Percentiles rank a stretch among this genome's conserved stretches.
Evolutionary conservation across 768 basidiomycete genomes (phyloP).

Genomic region (Pluteus cervinus): DNA sequence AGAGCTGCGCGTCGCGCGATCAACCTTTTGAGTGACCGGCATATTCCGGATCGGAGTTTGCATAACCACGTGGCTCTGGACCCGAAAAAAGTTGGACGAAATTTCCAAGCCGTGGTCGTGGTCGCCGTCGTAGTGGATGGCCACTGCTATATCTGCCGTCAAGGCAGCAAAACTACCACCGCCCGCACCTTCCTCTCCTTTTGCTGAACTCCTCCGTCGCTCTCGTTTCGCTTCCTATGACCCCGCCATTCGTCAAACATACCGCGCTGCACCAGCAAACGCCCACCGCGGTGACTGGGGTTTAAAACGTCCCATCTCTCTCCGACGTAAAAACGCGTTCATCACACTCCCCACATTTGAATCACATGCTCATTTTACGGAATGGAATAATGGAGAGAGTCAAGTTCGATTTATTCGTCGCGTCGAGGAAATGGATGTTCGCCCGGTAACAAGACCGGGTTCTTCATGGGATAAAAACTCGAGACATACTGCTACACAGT

Average conservation of each 20-base stretch:
- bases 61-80: conserved; percentile 11
- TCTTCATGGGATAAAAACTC: conserved; percentile 33
- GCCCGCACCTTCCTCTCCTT: conserved; percentile 63
- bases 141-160: conserved; percentile 11
- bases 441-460: conserved; percentile 19
- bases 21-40: conserved; percentile 12
- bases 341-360: conserved; percentile 68
- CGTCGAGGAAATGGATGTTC: conserved; percentile 55
- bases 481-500: conserved; percentile 27
- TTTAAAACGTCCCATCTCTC: conserved; percentile 73
- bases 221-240: conserved; percentile 82
- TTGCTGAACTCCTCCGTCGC: conserved; percentile 69
- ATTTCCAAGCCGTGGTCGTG: conserved; percentile 1
- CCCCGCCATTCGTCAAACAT: conserved; percentile 72
- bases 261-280: conserved; percentile 63
- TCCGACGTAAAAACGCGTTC: conserved; percentile 55
- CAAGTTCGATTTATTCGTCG: conserved; percentile 65
- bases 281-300: conserved; percentile 80
- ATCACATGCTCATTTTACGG: conserved; percentile 66
- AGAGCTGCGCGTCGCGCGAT: too few relatives aligned
- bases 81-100: conserved; percentile 10
- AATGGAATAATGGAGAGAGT: conserved; percentile 64
- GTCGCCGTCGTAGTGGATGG: conserved; percentile 8
- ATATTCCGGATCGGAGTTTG: conserved; percentile 16
- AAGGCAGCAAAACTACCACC: conserved; percentile 10